Conservation (phyloP, 225 moss, liverwort and hornwort species). For the Polytrichum commune region DNA sequence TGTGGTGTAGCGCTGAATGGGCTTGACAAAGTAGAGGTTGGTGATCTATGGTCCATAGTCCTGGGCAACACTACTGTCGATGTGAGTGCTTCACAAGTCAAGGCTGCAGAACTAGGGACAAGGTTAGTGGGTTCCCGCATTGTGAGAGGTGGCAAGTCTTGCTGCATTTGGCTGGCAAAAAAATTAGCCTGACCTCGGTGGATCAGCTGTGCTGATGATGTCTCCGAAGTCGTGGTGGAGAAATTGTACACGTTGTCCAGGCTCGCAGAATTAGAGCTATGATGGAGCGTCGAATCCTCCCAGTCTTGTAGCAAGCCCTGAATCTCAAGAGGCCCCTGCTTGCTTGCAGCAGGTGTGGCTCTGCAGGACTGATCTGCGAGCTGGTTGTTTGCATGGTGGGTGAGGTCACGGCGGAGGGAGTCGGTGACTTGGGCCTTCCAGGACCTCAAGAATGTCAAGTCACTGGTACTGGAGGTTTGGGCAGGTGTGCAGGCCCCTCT, state of each 20-base stretch:
- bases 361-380: neutral
- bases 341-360: neutral
- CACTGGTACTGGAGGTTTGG: neutral
- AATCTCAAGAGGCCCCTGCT: constrained; percentile 11
- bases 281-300: constrained; percentile 42
- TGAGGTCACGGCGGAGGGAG: constrained; percentile 19
- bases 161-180: neutral
- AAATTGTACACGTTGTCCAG: constrained; percentile 16
- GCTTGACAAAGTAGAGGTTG: constrained; percentile 68
- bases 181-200: neutral
- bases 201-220: constrained; percentile 15
- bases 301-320: constrained; percentile 47
- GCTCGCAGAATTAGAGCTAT: too few relatives aligned
- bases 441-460: constrained; percentile 7
- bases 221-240: constrained; percentile 9
- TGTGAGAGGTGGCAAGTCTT: constrained; percentile 11
- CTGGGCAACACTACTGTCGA: neutral
- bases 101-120: neutral
- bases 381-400: neutral
- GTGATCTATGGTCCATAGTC: constrained; percentile 50
- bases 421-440: constrained; percentile 23
- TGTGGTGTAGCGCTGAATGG: constrained; percentile 39
- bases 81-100: neutral
- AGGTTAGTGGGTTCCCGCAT: neutral
- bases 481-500: neutral